These are phyloP conservation scores for Leucoagaricus sp. DNA, from an alignment of 1,284 basidiomycete genomes.

Conservation along the genomic window DNA sequence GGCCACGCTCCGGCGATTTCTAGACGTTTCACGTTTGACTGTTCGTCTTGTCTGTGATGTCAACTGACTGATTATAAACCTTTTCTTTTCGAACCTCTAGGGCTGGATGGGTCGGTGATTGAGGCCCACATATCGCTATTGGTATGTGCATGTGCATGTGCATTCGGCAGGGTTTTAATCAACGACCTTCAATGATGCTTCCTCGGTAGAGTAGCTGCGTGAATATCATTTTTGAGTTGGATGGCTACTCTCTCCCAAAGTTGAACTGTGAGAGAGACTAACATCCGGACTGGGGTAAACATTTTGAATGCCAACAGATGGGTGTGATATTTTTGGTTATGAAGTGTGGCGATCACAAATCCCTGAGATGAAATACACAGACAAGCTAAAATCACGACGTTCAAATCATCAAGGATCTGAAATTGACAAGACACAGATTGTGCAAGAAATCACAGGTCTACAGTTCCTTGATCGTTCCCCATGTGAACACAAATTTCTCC, in stretches of 20 bases:
- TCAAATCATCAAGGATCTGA: neutral
- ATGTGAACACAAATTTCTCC: slow-evolving; percentile 3
- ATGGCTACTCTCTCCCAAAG: no score
- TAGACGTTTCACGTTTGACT: neutral
- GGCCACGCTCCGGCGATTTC: neutral
- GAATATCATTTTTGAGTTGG: no score
- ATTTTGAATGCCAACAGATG: neutral
- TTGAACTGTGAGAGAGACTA: no score
- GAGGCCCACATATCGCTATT: neutral
- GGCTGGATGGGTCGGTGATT: slow-evolving; percentile 68
- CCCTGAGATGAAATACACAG: neutral
- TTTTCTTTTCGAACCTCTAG: slow-evolving; percentile 32
- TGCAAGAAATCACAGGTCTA: neutral
- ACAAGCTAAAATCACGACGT: no score
- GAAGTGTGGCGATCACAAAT: neutral
- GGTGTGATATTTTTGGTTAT: neutral
- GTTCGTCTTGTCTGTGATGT: neutral
- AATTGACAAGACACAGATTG: neutral
- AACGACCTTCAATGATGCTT: no score
- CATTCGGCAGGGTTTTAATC: no score
- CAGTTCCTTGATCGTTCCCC: neutral
- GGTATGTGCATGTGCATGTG: neutral
- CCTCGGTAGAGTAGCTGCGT: no score
- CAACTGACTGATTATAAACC: slow-evolving; percentile 15
- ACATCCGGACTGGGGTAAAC: slow-evolving; percentile 9